phyloP scores from a whole-genome alignment of 805 yeast genomes.

The Jamesozyma piceae region DNA sequence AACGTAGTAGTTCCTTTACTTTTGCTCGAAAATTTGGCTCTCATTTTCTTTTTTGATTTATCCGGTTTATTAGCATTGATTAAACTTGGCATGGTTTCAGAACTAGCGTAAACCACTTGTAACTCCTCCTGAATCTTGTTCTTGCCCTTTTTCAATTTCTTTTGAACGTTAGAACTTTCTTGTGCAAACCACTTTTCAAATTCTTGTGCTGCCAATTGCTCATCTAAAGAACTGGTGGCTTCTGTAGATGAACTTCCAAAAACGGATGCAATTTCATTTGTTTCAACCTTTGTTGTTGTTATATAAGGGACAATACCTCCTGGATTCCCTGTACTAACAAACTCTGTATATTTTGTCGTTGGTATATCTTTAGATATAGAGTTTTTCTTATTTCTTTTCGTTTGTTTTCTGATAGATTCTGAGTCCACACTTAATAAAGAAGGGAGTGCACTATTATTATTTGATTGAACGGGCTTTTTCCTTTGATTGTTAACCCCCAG shows the following conservation, averaged over 20 bases:
- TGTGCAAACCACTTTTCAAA: slow-evolving; percentile 85
- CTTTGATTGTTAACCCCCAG: no score
- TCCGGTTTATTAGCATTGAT: slow-evolving; percentile 1
- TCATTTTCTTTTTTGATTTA: slow-evolving; percentile 11
- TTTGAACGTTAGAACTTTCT: slow-evolving; percentile 61
- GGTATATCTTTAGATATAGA: background rate
- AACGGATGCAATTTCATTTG: slow-evolving; percentile 7
- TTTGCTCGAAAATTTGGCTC: slow-evolving; percentile 13
- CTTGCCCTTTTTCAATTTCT: slow-evolving; percentile 20
- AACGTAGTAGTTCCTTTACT: background rate
- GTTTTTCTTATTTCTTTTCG: slow-evolving; percentile 4
- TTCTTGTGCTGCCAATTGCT: slow-evolving; percentile 71
- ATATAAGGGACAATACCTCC: slow-evolving; percentile 15
- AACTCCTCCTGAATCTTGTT: slow-evolving; percentile 7
- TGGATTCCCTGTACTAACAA: slow-evolving; percentile 18
- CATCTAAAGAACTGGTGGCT: slow-evolving; percentile 36
- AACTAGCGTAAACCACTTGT: slow-evolving; percentile 12
- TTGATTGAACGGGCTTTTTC: background rate
- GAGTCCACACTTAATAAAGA: slow-evolving; percentile 12
- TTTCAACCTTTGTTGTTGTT: slow-evolving; percentile 3
- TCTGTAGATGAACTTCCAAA: slow-evolving; percentile 4
- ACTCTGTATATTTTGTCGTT: slow-evolving; percentile 10
- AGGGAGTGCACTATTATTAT: slow-evolving; percentile 11
- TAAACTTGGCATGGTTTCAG: slow-evolving; percentile 14
- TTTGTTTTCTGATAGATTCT: background rate